A percentile compares a stretch with the other conserved stretches of the same genome.
Evolutionary conservation across 257 asterid species (phyloP).

Genomic region (Solanum neorickii): DNA sequence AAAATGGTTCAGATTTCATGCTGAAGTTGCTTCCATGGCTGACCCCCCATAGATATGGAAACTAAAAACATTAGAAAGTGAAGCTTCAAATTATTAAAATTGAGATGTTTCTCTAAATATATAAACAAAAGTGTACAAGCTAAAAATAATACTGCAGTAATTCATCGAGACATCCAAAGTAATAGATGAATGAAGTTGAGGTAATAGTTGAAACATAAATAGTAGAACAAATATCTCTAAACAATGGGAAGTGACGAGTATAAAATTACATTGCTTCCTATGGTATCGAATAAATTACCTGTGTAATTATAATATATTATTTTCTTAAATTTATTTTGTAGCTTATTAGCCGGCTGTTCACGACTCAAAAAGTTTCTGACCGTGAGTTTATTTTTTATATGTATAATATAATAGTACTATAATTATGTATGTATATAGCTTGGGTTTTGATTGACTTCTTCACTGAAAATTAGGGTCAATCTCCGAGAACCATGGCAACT

Average conservation of each 20-base stretch:
- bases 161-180: background rate
- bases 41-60: background rate
- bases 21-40: background rate
- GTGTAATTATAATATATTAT: background rate
- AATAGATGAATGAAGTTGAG: background rate
- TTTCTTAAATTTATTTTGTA: background rate
- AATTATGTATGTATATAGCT: background rate
- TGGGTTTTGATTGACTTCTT: background rate
- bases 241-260: background rate
- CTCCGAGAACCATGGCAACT: background rate
- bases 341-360: background rate
- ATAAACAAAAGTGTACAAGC: background rate
- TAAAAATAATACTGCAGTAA: background rate
- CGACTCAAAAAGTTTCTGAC: background rate
- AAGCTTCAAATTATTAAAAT: background rate
- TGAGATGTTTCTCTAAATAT: background rate
- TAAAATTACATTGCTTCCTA: background rate
- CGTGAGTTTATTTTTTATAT: background rate
- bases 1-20: background rate
- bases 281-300: background rate
- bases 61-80: background rate
- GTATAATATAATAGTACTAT: background rate
- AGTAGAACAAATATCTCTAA: background rate
- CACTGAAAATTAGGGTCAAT: background rate
- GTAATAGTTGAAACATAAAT: background rate